These are phyloP conservation scores for Tephrocybe sp. DNA, from an alignment of 768 basidiomycete genomes.

Conservation along the genomic window DNA sequence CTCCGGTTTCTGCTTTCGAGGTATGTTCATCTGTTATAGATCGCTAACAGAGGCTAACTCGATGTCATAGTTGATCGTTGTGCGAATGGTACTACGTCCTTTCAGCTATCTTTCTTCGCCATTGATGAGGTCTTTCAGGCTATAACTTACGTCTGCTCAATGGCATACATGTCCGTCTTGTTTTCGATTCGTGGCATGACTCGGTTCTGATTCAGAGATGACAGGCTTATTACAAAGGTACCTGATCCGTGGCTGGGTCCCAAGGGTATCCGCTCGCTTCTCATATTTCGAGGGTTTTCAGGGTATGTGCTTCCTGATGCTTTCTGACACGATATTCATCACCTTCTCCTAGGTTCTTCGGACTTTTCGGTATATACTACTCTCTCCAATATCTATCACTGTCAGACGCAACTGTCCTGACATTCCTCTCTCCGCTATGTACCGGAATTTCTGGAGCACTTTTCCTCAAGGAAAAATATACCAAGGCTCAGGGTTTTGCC, in stretches of 20 bases:
- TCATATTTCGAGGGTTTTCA: constrained; percentile 59
- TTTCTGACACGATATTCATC: background rate
- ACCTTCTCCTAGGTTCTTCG: constrained; percentile 54
- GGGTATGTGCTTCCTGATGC: constrained; percentile 42
- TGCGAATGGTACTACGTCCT: constrained; percentile 52
- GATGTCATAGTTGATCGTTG: constrained; percentile 43
- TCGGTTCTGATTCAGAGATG: background rate
- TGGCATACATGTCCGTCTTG: constrained; percentile 47
- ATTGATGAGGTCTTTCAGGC: constrained; percentile 27
- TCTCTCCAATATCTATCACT: constrained; percentile 75
- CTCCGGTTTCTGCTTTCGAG: constrained; percentile 59
- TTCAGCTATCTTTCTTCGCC: background rate
- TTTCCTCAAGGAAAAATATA: constrained; percentile 61
- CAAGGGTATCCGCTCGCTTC: constrained; percentile 58
- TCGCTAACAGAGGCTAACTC: constrained; percentile 1
- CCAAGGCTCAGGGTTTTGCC: constrained; percentile 53
- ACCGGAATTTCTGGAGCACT: constrained; percentile 64
- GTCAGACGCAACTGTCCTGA: constrained; percentile 76
- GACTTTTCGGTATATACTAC: constrained; percentile 51
- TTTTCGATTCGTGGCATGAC: background rate
- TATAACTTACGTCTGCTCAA: constrained; percentile 52
- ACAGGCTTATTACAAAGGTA: constrained; percentile 39
- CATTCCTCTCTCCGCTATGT: constrained; percentile 70
- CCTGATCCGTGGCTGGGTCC: constrained; percentile 68
- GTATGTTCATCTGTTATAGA: constrained; percentile 25